phyloP scores from a whole-genome alignment of 2,329 filamentous ascomycete genomes.

The Trichophyton rubrum region DNA sequence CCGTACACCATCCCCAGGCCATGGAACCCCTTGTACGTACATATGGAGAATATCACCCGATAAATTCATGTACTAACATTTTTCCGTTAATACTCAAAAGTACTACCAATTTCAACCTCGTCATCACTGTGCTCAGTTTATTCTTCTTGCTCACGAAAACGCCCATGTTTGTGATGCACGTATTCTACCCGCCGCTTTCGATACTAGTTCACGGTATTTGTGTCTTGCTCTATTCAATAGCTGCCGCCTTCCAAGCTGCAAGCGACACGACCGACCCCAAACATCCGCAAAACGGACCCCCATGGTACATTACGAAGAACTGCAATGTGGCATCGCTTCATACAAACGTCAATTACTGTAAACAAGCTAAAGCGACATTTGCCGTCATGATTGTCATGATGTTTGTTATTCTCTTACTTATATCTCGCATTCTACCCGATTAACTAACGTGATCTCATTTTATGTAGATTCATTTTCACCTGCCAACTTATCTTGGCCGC shows the following conservation, averaged over 20 bases:
- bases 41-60: constrained; percentile 1
- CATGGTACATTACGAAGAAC: constrained; percentile 53
- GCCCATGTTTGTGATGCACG: constrained; percentile 44
- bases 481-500: constrained; percentile 37
- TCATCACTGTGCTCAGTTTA: constrained; percentile 47
- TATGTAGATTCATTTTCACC: constrained; percentile 38
- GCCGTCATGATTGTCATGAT: constrained; percentile 44
- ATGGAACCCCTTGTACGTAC: constrained; percentile 47
- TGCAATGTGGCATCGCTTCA: constrained; percentile 41
- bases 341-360: constrained; percentile 42
- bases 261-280: constrained; percentile 46
- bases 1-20: constrained; percentile 42
- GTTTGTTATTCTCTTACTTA: constrained; percentile 30
- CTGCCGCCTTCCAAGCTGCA: constrained; percentile 43
- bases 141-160: constrained; percentile 49
- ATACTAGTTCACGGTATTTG: constrained; percentile 41
- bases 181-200: constrained; percentile 45
- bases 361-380: constrained; percentile 48
- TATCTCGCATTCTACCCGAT: not conserved
- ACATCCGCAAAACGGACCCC: constrained; percentile 42
- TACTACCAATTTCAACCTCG: constrained; percentile 49
- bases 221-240: constrained; percentile 42
- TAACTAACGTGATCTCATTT: not conserved
- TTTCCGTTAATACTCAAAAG: constrained; percentile 26
- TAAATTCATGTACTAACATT: constrained; percentile 5